These are phyloP conservation scores for Aspergillus sp. DNA, from an alignment of 2,329 filamentous ascomycete species.

Conservation along the genomic window DNA sequence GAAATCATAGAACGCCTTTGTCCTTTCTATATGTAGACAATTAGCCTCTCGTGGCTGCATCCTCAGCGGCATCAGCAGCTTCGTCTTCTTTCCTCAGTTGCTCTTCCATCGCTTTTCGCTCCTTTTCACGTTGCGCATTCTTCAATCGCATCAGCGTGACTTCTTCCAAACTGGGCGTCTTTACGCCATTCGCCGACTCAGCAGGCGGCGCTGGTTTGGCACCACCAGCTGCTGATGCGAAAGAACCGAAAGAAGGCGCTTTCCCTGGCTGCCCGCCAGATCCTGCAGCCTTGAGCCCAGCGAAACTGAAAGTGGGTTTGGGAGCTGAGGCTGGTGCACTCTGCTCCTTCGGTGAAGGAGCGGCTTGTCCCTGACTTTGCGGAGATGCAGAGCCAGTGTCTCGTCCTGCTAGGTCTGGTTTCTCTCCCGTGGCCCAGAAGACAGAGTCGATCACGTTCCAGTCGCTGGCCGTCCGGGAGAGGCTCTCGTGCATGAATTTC, in stretches of 20 bases:
- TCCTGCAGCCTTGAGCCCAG: conserved; percentile 29
- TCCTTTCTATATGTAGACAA: not conserved
- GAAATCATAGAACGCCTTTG: not conserved
- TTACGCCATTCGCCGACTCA: conserved; percentile 25
- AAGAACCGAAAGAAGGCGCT: conserved; percentile 44
- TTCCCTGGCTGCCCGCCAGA: conserved; percentile 29
- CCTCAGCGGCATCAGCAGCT: conserved; percentile 37
- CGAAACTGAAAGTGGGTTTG: conserved; percentile 36
- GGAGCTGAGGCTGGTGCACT: conserved; percentile 12
- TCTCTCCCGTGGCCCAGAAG: conserved; percentile 54
- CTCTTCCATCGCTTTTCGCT: conserved; percentile 54
- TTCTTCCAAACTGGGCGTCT: conserved; percentile 44
- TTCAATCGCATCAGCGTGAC: conserved; percentile 57
- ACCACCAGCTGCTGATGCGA: conserved; percentile 32
- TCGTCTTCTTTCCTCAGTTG: conserved; percentile 53
- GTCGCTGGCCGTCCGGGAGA: conserved; percentile 35
- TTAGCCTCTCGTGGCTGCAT: conserved; percentile 16
- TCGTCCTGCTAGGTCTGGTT: conserved; percentile 46
- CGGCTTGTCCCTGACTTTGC: conserved; percentile 23
- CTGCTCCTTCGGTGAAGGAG: conserved; percentile 17
- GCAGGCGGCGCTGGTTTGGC: conserved; percentile 28
- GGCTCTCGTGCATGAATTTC: conserved; percentile 29
- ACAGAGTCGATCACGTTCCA: conserved; percentile 55
- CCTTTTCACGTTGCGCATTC: conserved; percentile 55
- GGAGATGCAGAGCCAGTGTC: conserved; percentile 15